These are phyloP conservation scores for Orbilia javanica DNA, from an alignment of 2,329 filamentous ascomycete genomes.

Conservation along the genomic window DNA sequence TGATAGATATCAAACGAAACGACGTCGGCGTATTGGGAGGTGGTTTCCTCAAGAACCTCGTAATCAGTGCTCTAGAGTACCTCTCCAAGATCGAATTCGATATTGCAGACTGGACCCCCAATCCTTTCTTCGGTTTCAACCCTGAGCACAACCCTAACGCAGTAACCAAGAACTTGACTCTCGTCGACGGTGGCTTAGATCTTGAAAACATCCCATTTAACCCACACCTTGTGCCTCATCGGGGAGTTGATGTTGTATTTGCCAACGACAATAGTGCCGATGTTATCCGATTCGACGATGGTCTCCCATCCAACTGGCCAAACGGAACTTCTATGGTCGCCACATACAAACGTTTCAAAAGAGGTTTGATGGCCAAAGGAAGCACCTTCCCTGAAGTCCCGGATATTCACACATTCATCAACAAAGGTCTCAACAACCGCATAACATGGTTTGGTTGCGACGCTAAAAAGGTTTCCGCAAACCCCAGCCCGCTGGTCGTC, in stretches of 20 bases:
- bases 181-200: slow-evolving; percentile 84
- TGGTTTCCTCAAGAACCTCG: slow-evolving; percentile 67
- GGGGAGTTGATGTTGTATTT: slow-evolving; percentile 82
- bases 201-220: slow-evolving; percentile 83
- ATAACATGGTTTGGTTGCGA: slow-evolving; percentile 87
- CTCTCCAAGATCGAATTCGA: slow-evolving; percentile 75
- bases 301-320: slow-evolving; percentile 73
- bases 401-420: slow-evolving; percentile 81
- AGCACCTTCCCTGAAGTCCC: slow-evolving; percentile 80
- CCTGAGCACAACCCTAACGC: slow-evolving; percentile 73
- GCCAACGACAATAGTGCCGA: slow-evolving; percentile 83
- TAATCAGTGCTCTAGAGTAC: slow-evolving; percentile 69
- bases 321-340: slow-evolving; percentile 81
- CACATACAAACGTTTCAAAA: slow-evolving; percentile 75
- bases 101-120: slow-evolving; percentile 79
- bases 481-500: slow-evolving; percentile 75
- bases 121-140: slow-evolving; percentile 79
- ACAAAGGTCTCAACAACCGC: slow-evolving; percentile 78
- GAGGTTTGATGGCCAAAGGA: slow-evolving; percentile 71
- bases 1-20: slow-evolving; percentile 74
- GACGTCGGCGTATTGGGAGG: slow-evolving; percentile 65
- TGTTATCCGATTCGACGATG: slow-evolving; percentile 66
- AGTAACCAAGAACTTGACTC: slow-evolving; percentile 71
- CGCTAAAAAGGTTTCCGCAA: slow-evolving; percentile 72
- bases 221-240: slow-evolving; percentile 79